A percentile compares a stretch with the other conserved stretches of the same genome.
These are phyloP conservation scores for Thuidium tamariscinum DNA, from an alignment of 225 moss, liverwort and hornwort genomes.

Conservation along the genomic window DNA sequence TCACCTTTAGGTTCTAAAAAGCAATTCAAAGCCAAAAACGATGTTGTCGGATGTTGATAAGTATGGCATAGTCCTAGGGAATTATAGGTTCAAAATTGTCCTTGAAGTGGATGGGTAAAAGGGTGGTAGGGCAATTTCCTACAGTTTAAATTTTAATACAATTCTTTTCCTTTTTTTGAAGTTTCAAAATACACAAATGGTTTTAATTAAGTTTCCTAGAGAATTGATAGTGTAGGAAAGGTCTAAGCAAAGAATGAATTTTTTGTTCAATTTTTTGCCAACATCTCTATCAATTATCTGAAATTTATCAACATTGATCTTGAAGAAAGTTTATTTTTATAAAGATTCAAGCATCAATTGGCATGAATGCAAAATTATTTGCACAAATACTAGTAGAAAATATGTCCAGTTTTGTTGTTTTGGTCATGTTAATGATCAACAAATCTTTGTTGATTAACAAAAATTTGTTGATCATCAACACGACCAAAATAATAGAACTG, in stretches of 20 bases:
- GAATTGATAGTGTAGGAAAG: rapidly evolving
- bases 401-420: too few species aligned
- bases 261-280: not conserved
- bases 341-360: too few species aligned
- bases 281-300: not conserved
- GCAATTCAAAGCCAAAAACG: rapidly evolving
- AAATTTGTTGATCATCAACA: too few species aligned
- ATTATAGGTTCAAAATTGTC: not conserved
- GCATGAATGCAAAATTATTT: not conserved
- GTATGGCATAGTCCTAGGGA: rapidly evolving
- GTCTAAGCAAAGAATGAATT: rapidly evolving
- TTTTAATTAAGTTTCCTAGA: not conserved
- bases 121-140: not conserved
- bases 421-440: too few species aligned
- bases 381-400: too few species aligned
- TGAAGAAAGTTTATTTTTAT: too few species aligned
- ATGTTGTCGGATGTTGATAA: too few species aligned
- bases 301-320: not conserved
- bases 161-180: rapidly evolving
- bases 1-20: not conserved
- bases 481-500: too few species aligned
- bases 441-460: too few species aligned
- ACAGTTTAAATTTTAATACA: not conserved
- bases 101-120: rapidly evolving
- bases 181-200: rapidly evolving